These are phyloP conservation scores for Oryza officinalis DNA, from an alignment of 176 grass and related monocot species.

Conservation along the genomic window DNA sequence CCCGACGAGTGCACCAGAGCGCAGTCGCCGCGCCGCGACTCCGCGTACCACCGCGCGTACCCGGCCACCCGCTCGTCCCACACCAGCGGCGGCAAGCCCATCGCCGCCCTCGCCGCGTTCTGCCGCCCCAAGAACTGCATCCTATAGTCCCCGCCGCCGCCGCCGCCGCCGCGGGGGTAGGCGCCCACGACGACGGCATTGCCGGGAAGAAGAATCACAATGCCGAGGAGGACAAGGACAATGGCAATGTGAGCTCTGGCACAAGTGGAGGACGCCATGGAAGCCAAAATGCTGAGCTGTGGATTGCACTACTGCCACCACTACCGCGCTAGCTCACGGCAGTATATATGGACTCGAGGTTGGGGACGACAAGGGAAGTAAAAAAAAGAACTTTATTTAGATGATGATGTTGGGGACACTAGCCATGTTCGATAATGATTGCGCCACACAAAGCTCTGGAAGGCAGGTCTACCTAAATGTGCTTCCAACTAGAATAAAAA, in stretches of 20 bases:
- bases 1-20: constrained; percentile 70
- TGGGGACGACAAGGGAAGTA: background rate
- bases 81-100: constrained; percentile 42
- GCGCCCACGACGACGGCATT: constrained; percentile 13
- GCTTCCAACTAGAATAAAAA: background rate
- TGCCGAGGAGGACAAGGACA: background rate
- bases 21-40: constrained; percentile 64
- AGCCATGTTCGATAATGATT: constrained; percentile 78
- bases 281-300: background rate
- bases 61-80: constrained; percentile 62
- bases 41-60: constrained; percentile 67
- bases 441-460: constrained; percentile 45
- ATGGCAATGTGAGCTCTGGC: background rate
- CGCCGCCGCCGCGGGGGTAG: background rate
- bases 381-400: background rate
- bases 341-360: constrained; percentile 3
- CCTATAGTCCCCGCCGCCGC: constrained; percentile 28
- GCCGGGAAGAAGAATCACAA: constrained; percentile 25
- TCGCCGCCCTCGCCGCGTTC: constrained; percentile 49
- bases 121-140: constrained; percentile 59
- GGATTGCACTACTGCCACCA: background rate
- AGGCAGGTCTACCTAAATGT: constrained; percentile 57
- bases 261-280: constrained; percentile 35
- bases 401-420: constrained; percentile 41
- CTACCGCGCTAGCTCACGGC: background rate